A percentile compares a stretch with the other conserved stretches of the same genome.
These are phyloP conservation scores for Boehmeria nivea DNA, from an alignment of 306 rosid species.

Conservation along the genomic window DNA sequence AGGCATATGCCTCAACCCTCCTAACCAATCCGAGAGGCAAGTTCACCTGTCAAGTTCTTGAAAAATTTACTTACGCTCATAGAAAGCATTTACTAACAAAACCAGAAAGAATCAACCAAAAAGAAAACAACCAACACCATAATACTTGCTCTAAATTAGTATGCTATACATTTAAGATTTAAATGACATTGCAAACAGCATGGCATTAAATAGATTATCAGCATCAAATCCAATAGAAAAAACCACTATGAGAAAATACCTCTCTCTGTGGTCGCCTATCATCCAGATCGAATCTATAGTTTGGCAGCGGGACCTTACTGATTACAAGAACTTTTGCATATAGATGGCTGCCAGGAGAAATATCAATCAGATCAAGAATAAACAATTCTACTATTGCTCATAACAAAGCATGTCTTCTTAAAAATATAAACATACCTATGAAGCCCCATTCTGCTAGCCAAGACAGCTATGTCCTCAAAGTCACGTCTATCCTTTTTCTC, in stretches of 20 bases:
- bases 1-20: conserved; percentile 59
- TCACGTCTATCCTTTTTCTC: conserved; percentile 82
- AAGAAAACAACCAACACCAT: not conserved
- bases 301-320: conserved; percentile 85
- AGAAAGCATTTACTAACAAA: conserved; percentile 2
- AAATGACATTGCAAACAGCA: too few species aligned
- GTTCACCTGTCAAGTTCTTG: conserved; percentile 55
- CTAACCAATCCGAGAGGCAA: conserved; percentile 48
- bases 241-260: conserved; percentile 37
- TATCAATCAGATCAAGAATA: conserved; percentile 18
- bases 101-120: not conserved
- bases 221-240: not conserved
- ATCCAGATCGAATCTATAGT: conserved; percentile 93
- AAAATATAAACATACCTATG: conserved; percentile 43
- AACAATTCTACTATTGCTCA: conserved; percentile 2
- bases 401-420: conserved; percentile 1
- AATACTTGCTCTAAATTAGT: not conserved
- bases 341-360: conserved; percentile 64
- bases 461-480: conserved; percentile 60
- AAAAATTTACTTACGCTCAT: conserved; percentile 31
- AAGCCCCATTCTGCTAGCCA: conserved; percentile 79
- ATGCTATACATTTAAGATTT: too few species aligned
- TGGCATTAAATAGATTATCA: too few species aligned
- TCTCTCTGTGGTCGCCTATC: conserved; percentile 89
- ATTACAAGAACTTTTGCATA: conserved; percentile 77